Evolutionary conservation across 2,329 filamentous ascomycete genomes (phyloP).

Genomic region (Gyromitra esculenta): DNA sequence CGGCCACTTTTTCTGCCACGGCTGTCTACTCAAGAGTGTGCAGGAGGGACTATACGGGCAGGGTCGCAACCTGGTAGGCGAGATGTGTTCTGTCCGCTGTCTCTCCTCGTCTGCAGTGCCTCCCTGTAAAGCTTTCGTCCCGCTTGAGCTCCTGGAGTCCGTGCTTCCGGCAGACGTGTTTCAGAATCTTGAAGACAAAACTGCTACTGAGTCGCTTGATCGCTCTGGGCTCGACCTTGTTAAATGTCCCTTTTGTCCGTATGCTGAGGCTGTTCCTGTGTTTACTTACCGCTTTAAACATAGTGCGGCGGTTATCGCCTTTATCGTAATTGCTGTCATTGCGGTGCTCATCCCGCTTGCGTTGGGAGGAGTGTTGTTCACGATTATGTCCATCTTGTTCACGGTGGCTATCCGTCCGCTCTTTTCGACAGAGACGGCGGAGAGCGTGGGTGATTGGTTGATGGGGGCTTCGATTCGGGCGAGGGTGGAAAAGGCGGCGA

Average conservation of each 20-base stretch:
- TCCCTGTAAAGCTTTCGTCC: conserved; percentile 77
- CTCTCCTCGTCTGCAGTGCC: conserved; percentile 76
- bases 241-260: conserved; percentile 88
- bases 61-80: conserved; percentile 83
- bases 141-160: conserved; percentile 73
- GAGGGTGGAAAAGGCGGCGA: conserved; percentile 68
- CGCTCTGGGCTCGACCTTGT: conserved; percentile 79
- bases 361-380: conserved; percentile 56
- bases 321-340: conserved; percentile 49
- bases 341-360: conserved; percentile 16
- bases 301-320: conserved; percentile 44
- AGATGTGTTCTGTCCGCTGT: conserved; percentile 79
- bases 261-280: conserved; percentile 78
- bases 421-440: conserved; percentile 58
- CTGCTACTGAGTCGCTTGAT: conserved; percentile 78
- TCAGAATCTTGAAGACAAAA: conserved; percentile 78
- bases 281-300: conserved; percentile 66
- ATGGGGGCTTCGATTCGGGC: conserved; percentile 62
- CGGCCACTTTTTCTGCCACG: conserved; percentile 80
- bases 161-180: conserved; percentile 79
- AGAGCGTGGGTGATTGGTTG: conserved; percentile 64
- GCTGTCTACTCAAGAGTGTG: conserved; percentile 81
- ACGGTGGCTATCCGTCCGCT: conserved; percentile 69
- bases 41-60: conserved; percentile 93
- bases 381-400: conserved; percentile 64